Conservation (phyloP, 108 stramenopile genomes). For the Cyclostephanos invisitatus region DNA sequence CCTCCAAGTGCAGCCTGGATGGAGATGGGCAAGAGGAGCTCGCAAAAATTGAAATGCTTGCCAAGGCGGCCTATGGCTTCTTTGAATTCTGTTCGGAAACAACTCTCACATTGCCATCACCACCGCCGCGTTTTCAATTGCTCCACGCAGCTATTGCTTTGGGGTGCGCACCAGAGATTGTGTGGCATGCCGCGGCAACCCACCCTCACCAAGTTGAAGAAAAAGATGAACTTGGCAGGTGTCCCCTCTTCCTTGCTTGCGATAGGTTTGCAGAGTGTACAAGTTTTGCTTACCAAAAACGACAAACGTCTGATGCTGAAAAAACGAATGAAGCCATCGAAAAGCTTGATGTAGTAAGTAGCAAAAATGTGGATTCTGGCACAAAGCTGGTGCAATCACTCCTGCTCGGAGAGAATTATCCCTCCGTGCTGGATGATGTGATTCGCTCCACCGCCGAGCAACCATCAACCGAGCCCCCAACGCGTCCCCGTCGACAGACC, state of each 20-base stretch:
- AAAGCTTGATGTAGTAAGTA: neutral
- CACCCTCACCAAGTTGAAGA: slow-evolving; percentile 21
- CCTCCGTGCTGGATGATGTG: neutral
- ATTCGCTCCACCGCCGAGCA: neutral
- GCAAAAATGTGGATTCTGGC: neutral
- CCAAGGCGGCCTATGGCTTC: slow-evolving; percentile 17
- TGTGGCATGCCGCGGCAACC: slow-evolving; percentile 32
- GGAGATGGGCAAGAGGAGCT: slow-evolving; percentile 30
- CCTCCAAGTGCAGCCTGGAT: slow-evolving; percentile 3
- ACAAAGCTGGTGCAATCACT: slow-evolving; percentile 12
- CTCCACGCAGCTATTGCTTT: slow-evolving; percentile 27
- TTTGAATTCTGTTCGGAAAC: slow-evolving; percentile 5
- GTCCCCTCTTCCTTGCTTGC: slow-evolving; percentile 26
- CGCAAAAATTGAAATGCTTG: slow-evolving; percentile 31
- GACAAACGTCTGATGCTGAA: neutral
- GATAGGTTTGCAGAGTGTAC: slow-evolving; percentile 12
- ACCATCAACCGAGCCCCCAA: neutral
- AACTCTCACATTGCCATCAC: neutral
- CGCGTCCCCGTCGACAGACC: neutral
- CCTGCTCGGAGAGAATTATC: slow-evolving; percentile 10
- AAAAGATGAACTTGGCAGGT: slow-evolving; percentile 19
- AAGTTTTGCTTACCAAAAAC: neutral
- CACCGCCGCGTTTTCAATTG: slow-evolving; percentile 6
- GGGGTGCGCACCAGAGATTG: slow-evolving; percentile 26
- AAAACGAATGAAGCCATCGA: neutral